Percentiles rank a stretch among this genome's conserved stretches.
Evolutionary conservation across 1,284 basidiomycete genomes (phyloP).

Genomic region (Ganoderma resinaceum): DNA sequence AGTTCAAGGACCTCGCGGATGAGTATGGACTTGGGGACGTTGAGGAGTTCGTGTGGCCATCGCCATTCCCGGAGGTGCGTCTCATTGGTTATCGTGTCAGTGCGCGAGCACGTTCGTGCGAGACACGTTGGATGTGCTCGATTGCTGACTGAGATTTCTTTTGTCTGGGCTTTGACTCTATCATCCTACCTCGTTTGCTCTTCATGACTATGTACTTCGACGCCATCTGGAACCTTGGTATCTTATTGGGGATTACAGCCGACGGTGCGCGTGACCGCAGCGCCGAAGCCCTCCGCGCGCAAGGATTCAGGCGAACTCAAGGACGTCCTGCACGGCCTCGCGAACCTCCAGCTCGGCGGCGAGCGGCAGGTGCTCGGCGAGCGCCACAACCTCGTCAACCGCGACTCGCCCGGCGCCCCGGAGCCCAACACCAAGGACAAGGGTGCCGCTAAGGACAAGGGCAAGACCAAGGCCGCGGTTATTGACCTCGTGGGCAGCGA

Average conservation of each 20-base stretch:
- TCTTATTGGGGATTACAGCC: conserved; percentile 24
- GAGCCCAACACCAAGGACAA: conserved; percentile 21
- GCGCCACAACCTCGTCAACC: conserved; percentile 38
- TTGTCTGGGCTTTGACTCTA: not conserved
- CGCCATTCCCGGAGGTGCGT: conserved; percentile 47
- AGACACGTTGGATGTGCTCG: not conserved
- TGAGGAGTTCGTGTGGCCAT: conserved; percentile 75
- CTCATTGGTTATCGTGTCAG: not conserved
- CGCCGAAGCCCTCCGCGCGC: conserved; percentile 24
- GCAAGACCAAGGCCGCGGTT: conserved; percentile 40
- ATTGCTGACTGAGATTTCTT: not conserved
- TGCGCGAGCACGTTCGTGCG: not conserved
- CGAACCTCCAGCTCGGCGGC: conserved; percentile 57
- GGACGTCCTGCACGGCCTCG: conserved; percentile 62
- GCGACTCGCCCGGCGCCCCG: conserved; percentile 23
- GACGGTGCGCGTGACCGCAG: conserved; percentile 29
- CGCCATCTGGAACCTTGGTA: not conserved
- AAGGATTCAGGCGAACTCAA: conserved; percentile 44
- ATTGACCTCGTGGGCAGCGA: conserved; percentile 54
- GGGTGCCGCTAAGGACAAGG: not conserved
- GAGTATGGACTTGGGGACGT: conserved; percentile 62
- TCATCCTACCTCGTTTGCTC: not conserved
- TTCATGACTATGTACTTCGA: not conserved
- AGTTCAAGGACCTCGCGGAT: conserved; percentile 64
- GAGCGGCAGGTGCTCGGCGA: conserved; percentile 58